A percentile compares a stretch with the other conserved stretches of the same genome.
These are phyloP conservation scores for Akanthomyces uredinophilus DNA, from an alignment of 2,329 filamentous ascomycete species.

Conservation along the genomic window DNA sequence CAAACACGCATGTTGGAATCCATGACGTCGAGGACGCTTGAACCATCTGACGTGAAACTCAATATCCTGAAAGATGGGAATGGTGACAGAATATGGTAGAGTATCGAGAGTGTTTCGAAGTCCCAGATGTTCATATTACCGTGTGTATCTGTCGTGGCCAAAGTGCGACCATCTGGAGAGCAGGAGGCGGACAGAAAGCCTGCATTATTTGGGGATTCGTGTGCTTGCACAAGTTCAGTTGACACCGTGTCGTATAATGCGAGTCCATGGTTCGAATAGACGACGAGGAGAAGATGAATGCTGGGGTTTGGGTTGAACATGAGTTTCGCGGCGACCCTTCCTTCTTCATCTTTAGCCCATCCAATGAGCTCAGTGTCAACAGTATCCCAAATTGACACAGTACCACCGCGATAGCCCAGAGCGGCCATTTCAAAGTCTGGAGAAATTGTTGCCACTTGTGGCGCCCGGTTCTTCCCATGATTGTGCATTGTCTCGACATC, in stretches of 20 bases:
- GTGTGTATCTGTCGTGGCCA: slow-evolving; percentile 18
- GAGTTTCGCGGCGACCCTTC: slow-evolving; percentile 14
- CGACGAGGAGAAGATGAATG: slow-evolving; percentile 19
- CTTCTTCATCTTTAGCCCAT: slow-evolving; percentile 19
- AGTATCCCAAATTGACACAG: slow-evolving; percentile 21
- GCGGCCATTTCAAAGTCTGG: slow-evolving; percentile 21
- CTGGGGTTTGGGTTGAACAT: slow-evolving; percentile 22
- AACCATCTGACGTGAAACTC: slow-evolving; percentile 20
- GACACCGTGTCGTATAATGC: slow-evolving; percentile 20
- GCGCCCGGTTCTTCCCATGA: slow-evolving; percentile 9
- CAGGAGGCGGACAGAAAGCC: slow-evolving; percentile 17
- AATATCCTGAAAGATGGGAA: slow-evolving; percentile 17
- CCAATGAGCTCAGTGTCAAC: slow-evolving; percentile 17
- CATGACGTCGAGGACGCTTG: slow-evolving; percentile 14
- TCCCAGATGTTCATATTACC: slow-evolving; percentile 21
- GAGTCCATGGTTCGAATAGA: slow-evolving; percentile 19
- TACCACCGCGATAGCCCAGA: slow-evolving; percentile 18
- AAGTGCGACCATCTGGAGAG: slow-evolving; percentile 19
- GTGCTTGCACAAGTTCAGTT: slow-evolving; percentile 14
- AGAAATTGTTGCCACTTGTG: slow-evolving; percentile 17
- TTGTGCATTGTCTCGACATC: too few relatives aligned
- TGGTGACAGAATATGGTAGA: slow-evolving; percentile 20
- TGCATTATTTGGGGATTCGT: neutral
- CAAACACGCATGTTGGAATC: neutral
- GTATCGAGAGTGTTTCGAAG: slow-evolving; percentile 19